A percentile compares a stretch with the other conserved stretches of the same genome.
These are phyloP conservation scores for Cytospora leucostoma DNA, from an alignment of 2,329 filamentous ascomycete genomes.

Conservation along the genomic window DNA sequence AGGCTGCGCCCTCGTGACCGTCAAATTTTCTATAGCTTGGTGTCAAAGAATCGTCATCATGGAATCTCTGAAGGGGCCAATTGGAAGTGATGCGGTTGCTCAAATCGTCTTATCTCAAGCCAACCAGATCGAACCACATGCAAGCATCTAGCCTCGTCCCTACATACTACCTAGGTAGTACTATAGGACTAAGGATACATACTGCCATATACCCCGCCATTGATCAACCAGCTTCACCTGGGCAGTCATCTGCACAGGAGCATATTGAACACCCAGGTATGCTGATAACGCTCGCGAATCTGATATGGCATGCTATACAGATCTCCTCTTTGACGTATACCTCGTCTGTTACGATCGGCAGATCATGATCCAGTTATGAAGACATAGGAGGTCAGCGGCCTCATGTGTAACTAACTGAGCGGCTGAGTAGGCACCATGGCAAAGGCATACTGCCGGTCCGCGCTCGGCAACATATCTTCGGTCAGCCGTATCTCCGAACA, in stretches of 20 bases:
- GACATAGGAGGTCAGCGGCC: neutral
- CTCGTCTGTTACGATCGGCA: neutral
- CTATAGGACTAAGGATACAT: neutral
- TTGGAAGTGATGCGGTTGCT: slow-evolving; percentile 11
- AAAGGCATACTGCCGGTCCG: neutral
- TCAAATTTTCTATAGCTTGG: slow-evolving; percentile 13
- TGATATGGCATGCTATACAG: neutral
- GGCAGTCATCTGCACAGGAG: neutral
- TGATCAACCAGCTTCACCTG: neutral
- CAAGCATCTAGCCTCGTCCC: slow-evolving; percentile 22
- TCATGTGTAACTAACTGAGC: neutral
- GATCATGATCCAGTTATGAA: neutral
- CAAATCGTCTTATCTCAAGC: slow-evolving; percentile 23
- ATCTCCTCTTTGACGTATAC: neutral
- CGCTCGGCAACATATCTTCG: neutral
- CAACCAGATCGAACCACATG: slow-evolving; percentile 22
- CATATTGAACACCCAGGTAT: neutral
- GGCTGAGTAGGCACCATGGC: neutral
- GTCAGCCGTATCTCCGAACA: neutral
- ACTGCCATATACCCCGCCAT: neutral
- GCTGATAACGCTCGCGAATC: neutral
- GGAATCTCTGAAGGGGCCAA: slow-evolving; percentile 13
- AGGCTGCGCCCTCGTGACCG: slow-evolving; percentile 11
- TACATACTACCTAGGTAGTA: neutral
- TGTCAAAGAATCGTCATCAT: slow-evolving; percentile 26